A percentile compares a stretch with the other conserved stretches of the same genome.
Conservation (phyloP, 2,329 filamentous ascomycete genomes). For the Orbilia blumenaviensis region DNA sequence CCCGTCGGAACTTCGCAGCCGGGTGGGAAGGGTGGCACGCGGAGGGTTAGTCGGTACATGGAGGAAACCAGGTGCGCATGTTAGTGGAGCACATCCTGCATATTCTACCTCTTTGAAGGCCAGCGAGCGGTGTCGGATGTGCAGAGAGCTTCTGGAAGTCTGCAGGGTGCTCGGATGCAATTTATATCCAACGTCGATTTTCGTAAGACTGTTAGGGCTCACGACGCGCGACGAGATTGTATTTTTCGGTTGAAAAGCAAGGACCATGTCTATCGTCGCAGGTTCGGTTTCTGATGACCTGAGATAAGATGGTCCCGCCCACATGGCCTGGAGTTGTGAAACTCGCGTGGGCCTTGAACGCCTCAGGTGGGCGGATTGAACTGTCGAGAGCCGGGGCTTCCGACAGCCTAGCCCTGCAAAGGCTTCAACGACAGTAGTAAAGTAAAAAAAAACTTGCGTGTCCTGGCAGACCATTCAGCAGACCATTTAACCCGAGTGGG, state of each 20-base stretch:
- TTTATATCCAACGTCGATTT: slow-evolving; percentile 1
- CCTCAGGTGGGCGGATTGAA: slow-evolving; percentile 15
- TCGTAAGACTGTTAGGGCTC: not conserved
- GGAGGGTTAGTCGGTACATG: not conserved
- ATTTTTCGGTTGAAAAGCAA: slow-evolving; percentile 25
- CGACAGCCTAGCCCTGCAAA: slow-evolving; percentile 1
- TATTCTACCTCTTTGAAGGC: not conserved
- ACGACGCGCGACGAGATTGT: slow-evolving; percentile 1
- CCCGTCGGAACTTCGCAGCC: not conserved
- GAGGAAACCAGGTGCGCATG: not conserved
- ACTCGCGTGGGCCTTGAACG: slow-evolving; percentile 11
- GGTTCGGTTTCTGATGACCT: slow-evolving; percentile 5
- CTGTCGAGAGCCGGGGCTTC: slow-evolving; percentile 20
- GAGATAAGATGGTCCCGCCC: slow-evolving; percentile 33
- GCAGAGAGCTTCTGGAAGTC: slow-evolving; percentile 6
- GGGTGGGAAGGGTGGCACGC: not conserved
- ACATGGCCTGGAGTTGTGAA: not conserved
- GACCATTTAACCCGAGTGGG: slow-evolving; percentile 31
- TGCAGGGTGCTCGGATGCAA: not conserved
- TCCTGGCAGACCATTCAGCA: no score
- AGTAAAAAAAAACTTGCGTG: not conserved
- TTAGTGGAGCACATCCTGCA: slow-evolving; percentile 8
- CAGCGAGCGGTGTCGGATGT: not conserved
- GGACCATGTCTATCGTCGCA: slow-evolving; percentile 21
- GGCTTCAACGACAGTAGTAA: not conserved